phyloP scores from a whole-genome alignment of 805 yeast genomes.

The Ogataea ganodermae region DNA sequence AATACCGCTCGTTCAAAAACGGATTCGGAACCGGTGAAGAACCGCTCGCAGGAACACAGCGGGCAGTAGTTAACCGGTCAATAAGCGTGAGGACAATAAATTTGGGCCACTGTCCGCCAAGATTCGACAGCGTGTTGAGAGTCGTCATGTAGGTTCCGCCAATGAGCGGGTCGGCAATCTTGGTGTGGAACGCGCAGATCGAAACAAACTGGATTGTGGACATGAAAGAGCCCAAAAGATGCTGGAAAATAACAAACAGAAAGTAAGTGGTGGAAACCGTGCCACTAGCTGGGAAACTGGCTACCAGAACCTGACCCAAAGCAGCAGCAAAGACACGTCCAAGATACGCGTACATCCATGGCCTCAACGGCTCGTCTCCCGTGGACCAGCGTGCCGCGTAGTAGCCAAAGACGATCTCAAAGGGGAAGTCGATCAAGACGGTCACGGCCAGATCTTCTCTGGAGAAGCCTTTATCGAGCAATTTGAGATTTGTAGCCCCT shows the following conservation, averaged over 20 bases:
- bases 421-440: constrained; percentile 92
- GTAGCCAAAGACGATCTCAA: constrained; percentile 92
- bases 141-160: constrained; percentile 99
- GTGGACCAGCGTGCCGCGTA: constrained; percentile 95
- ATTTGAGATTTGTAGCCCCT: constrained; percentile 89
- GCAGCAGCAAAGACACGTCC: constrained; percentile 79
- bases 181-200: constrained; percentile 91
- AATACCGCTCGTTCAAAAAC: constrained; percentile 28
- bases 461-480: constrained; percentile 86
- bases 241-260: constrained; percentile 74
- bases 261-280: constrained; percentile 58
- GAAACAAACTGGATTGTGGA: constrained; percentile 94
- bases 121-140: constrained; percentile 83
- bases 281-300: constrained; percentile 62
- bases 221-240: constrained; percentile 86
- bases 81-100: constrained; percentile 77
- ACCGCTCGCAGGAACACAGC: constrained; percentile 46
- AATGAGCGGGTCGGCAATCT: constrained; percentile 90
- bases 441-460: constrained; percentile 93
- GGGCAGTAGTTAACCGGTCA: constrained; percentile 70
- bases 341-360: constrained; percentile 87
- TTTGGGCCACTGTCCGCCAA: constrained; percentile 98
- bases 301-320: constrained; percentile 73
- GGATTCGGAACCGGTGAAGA: constrained; percentile 20
- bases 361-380: constrained; percentile 72